A percentile compares a stretch with the other conserved stretches of the same genome.
phyloP scores from a whole-genome alignment of 352 stramenopile genomes.

The Pythium guiyangense region DNA sequence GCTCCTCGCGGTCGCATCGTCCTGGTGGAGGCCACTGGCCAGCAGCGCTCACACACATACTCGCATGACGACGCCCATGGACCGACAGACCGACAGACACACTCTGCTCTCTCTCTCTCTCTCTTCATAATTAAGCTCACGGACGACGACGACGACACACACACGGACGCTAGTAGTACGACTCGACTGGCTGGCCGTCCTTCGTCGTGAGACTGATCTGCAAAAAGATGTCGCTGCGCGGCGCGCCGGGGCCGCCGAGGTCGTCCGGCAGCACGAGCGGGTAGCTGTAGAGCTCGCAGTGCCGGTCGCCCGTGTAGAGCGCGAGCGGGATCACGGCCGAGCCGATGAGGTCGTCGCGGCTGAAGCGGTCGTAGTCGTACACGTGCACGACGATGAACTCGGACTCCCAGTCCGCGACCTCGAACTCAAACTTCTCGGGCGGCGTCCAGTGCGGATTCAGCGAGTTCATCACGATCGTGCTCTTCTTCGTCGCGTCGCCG shows the following conservation, averaged over 20 bases:
- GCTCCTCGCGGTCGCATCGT: no score
- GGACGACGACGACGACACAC: neutral
- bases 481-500: conserved; percentile 46
- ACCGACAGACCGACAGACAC: neutral
- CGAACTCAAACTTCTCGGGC: conserved; percentile 73
- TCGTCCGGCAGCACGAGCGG: conserved; percentile 62
- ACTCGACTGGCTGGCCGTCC: conserved; percentile 45
- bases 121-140: neutral
- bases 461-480: conserved; percentile 56
- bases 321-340: conserved; percentile 59
- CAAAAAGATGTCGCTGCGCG: conserved; percentile 54
- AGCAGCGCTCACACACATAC: no score
- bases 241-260: conserved; percentile 30
- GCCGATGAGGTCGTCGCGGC: conserved; percentile 67
- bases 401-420: conserved; percentile 52
- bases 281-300: conserved; percentile 68
- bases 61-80: neutral
- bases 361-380: conserved; percentile 68
- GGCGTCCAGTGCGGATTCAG: conserved; percentile 68
- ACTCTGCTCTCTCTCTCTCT: neutral
- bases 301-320: conserved; percentile 49
- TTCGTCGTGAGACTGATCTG: conserved; percentile 54
- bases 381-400: conserved; percentile 65
- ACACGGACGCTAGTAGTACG: conserved; percentile 14
- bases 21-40: no score